These are phyloP conservation scores for Fistulinella prunicolor DNA, from an alignment of 768 basidiomycete species.

Conservation along the genomic window DNA sequence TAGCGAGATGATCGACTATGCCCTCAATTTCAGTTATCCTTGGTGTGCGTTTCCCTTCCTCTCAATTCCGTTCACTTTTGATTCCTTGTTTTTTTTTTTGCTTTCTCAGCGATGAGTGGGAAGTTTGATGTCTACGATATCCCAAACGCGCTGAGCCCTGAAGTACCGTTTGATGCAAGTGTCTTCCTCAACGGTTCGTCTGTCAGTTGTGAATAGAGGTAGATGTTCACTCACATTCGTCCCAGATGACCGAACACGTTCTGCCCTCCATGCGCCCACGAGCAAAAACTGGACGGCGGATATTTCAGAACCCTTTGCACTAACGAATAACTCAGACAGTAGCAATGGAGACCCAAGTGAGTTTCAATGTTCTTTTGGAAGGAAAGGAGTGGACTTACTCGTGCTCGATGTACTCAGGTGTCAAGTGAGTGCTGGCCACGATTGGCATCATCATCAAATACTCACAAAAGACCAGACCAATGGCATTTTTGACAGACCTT, in stretches of 20 bases:
- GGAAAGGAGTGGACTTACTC: neutral
- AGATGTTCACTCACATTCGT: neutral
- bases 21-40: conserved; percentile 66
- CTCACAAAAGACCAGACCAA: conserved; percentile 41
- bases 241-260: neutral
- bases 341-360: conserved; percentile 31
- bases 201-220: neutral
- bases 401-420: conserved; percentile 20
- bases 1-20: conserved; percentile 65
- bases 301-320: conserved; percentile 25
- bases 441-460: neutral
- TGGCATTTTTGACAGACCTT: conserved; percentile 62
- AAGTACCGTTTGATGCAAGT: neutral
- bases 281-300: conserved; percentile 47
- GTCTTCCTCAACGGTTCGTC: neutral
- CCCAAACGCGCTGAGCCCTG: neutral
- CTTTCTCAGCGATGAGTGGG: conserved; percentile 9
- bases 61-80: neutral
- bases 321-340: conserved; percentile 7
- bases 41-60: conserved; percentile 37
- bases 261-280: conserved; percentile 66
- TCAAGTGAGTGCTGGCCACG: conserved; percentile 28
- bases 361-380: neutral
- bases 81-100: neutral
- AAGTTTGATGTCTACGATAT: conserved; percentile 1